phyloP scores from a whole-genome alignment of 805 yeast genomes.

The Zygoascus ofunaensis region DNA sequence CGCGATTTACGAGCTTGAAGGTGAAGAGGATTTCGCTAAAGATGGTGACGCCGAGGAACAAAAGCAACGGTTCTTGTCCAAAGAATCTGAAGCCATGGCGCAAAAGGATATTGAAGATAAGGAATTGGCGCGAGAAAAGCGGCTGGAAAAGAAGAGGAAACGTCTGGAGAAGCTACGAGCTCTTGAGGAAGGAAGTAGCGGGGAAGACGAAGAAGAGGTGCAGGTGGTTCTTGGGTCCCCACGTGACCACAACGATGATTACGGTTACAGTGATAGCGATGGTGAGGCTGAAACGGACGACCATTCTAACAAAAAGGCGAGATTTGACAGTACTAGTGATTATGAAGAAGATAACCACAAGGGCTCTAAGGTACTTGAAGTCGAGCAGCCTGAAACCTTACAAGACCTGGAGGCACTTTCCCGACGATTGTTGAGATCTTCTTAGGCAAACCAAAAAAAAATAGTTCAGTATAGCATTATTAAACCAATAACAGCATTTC shows the following conservation, averaged over 20 bases:
- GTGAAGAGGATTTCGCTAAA: slow-evolving; percentile 74
- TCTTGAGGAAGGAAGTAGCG: slow-evolving; percentile 26
- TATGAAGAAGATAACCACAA: slow-evolving; percentile 26
- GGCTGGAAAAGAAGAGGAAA: slow-evolving; percentile 79
- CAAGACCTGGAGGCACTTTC: slow-evolving; percentile 79
- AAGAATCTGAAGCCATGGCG: slow-evolving; percentile 62
- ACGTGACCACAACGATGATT: slow-evolving; percentile 15
- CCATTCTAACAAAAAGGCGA: slow-evolving; percentile 19
- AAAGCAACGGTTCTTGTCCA: slow-evolving; percentile 54
- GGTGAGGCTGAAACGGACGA: slow-evolving; percentile 3
- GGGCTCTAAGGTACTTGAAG: slow-evolving; percentile 47
- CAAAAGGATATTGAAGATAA: slow-evolving; percentile 73
- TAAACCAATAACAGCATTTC: no score
- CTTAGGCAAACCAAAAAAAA: no score
- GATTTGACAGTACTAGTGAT: slow-evolving; percentile 30
- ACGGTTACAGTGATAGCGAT: background rate
- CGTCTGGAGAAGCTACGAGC: slow-evolving; percentile 71
- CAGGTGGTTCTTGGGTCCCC: slow-evolving; percentile 24
- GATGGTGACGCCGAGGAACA: slow-evolving; percentile 61
- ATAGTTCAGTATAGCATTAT: no score
- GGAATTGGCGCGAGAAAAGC: slow-evolving; percentile 61
- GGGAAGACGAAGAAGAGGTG: slow-evolving; percentile 27
- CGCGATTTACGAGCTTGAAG: slow-evolving; percentile 82
- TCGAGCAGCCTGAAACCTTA: slow-evolving; percentile 81
- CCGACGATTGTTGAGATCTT: slow-evolving; percentile 17